phyloP scores from a whole-genome alignment of 306 rosid species.

The Malus orientalis region DNA sequence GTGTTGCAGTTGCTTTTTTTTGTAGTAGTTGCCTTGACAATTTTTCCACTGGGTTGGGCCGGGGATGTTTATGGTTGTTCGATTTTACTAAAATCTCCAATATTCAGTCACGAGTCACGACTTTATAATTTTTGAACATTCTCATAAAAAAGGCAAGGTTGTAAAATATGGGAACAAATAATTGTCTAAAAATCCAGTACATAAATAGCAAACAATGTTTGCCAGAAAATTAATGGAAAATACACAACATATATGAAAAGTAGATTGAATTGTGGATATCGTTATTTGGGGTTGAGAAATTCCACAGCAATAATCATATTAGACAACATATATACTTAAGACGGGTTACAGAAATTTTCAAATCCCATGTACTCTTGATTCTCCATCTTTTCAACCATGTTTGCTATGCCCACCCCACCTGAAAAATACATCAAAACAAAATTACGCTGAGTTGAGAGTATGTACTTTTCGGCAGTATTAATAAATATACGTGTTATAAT shows the following conservation, averaged over 20 bases:
- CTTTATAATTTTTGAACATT: no score
- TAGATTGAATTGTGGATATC: background rate
- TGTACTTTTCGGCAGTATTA: background rate
- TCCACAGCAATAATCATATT: background rate
- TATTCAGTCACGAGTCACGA: no score
- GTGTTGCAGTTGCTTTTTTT: no score
- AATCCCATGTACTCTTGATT: conserved; percentile 69
- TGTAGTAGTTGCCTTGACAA: no score
- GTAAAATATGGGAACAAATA: background rate
- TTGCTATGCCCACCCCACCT: conserved; percentile 75
- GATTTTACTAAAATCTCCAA: no score
- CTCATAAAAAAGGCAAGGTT: no score
- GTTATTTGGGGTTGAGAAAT: background rate
- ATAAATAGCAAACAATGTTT: background rate
- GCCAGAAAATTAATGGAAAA: background rate
- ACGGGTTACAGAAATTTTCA: conserved; percentile 43
- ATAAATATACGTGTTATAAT: background rate
- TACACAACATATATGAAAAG: background rate
- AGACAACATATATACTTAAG: conserved; percentile 9
- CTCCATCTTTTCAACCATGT: conserved; percentile 67
- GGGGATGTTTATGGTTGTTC: no score
- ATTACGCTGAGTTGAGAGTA: background rate
- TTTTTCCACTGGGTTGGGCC: no score
- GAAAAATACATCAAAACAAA: conserved; percentile 3
- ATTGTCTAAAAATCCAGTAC: background rate